phyloP scores from a whole-genome alignment of 768 basidiomycete species.

The Lepiota venenata region DNA sequence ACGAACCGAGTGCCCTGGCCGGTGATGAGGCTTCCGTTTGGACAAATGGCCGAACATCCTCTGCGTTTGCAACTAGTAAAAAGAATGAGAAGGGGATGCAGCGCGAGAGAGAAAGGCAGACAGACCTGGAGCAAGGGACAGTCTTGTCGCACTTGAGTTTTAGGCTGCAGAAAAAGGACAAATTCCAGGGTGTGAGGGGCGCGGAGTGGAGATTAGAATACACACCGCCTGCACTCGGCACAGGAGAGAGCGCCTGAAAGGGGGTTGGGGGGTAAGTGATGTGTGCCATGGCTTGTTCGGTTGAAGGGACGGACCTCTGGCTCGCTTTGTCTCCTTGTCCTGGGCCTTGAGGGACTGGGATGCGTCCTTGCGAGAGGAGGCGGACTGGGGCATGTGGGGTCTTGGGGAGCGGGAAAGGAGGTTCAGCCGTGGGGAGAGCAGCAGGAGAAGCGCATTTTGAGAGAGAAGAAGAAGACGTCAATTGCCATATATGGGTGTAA shows the following conservation, averaged over 20 bases:
- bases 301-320: constrained; percentile 38
- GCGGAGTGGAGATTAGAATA: constrained; percentile 7
- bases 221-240: constrained; percentile 62
- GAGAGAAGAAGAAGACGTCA: background rate
- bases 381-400: constrained; percentile 41
- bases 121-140: constrained; percentile 50
- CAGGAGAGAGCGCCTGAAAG: constrained; percentile 47
- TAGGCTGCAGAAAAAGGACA: constrained; percentile 33
- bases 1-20: constrained; percentile 74
- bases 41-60: constrained; percentile 76
- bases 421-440: constrained; percentile 2
- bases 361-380: constrained; percentile 44
- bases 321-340: constrained; percentile 66
- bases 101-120: no score
- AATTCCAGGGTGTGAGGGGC: background rate
- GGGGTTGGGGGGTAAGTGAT: background rate
- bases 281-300: no score
- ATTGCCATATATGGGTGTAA: background rate
- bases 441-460: background rate
- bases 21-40: constrained; percentile 72
- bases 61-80: constrained; percentile 70
- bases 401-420: constrained; percentile 2
- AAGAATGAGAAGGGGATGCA: no score
- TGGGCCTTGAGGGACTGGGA: constrained; percentile 42
- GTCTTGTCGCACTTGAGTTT: constrained; percentile 78